A percentile compares a stretch with the other conserved stretches of the same genome.
Evolutionary conservation across 2,329 filamentous ascomycete genomes (phyloP).

Genomic region (Mycosphaerella arachidis): DNA sequence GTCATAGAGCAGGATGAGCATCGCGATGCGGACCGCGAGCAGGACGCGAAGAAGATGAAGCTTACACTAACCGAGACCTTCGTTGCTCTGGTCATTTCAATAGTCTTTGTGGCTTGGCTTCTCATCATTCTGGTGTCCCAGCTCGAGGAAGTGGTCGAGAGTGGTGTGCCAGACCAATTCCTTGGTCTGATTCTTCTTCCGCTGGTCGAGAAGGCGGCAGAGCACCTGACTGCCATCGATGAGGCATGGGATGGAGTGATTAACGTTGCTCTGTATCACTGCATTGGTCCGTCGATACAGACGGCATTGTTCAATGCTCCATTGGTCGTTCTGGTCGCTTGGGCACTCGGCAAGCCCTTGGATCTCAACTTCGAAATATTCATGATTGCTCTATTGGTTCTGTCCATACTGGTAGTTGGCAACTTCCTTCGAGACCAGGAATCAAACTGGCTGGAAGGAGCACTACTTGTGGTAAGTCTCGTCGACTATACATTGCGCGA

Average conservation of each 20-base stretch:
- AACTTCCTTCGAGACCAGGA: slow-evolving; percentile 83
- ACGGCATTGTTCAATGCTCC: slow-evolving; percentile 85
- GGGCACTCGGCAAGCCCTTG: slow-evolving; percentile 64
- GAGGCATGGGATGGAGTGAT: slow-evolving; percentile 73
- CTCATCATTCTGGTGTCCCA: slow-evolving; percentile 71
- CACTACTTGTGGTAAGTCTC: slow-evolving; percentile 59
- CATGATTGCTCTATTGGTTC: slow-evolving; percentile 72
- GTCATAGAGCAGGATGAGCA: slow-evolving; percentile 68
- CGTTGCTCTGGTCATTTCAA: slow-evolving; percentile 59
- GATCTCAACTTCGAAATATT: slow-evolving; percentile 85
- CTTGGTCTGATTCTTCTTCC: slow-evolving; percentile 71
- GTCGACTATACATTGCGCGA: not conserved
- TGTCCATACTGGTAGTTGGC: slow-evolving; percentile 64
- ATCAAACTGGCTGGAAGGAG: slow-evolving; percentile 84
- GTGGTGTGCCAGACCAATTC: slow-evolving; percentile 53
- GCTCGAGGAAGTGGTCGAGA: slow-evolving; percentile 55
- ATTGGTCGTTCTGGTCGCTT: slow-evolving; percentile 75
- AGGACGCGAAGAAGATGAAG: slow-evolving; percentile 59
- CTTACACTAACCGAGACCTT: slow-evolving; percentile 70
- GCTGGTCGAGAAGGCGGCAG: slow-evolving; percentile 77
- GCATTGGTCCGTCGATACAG: slow-evolving; percentile 80
- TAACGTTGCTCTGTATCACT: slow-evolving; percentile 79
- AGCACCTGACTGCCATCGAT: slow-evolving; percentile 77
- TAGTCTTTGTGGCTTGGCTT: slow-evolving; percentile 67
- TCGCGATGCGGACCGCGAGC: slow-evolving; percentile 58